Percentiles rank a stretch among this genome's conserved stretches.
phyloP scores from a whole-genome alignment of 2,329 filamentous ascomycete species.

The Diaporthe destruens region DNA sequence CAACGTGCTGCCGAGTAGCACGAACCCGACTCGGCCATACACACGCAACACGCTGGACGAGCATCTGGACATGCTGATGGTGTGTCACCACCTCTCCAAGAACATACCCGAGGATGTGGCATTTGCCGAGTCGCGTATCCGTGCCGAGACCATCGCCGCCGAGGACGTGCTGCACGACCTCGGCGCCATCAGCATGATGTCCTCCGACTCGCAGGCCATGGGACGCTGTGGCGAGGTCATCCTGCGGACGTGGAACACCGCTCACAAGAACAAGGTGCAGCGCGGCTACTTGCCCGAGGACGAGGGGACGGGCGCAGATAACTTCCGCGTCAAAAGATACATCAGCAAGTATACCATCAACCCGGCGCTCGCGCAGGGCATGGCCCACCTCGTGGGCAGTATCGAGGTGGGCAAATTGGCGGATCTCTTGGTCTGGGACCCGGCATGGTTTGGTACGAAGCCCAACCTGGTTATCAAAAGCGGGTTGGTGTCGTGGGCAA shows the following conservation, averaged over 20 bases:
- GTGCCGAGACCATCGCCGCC: constrained; percentile 94
- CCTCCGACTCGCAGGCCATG: constrained; percentile 95
- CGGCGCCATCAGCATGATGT: constrained; percentile 98
- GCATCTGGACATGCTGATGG: constrained; percentile 98
- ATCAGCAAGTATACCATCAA: constrained; percentile 98
- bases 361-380: constrained; percentile 90
- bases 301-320: constrained; percentile 82
- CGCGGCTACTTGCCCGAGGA: constrained; percentile 83
- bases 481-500: constrained; percentile 83
- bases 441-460: constrained; percentile 88
- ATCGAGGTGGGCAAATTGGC: constrained; percentile 91
- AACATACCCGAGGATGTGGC: constrained; percentile 96
- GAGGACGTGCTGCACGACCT: constrained; percentile 96
- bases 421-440: constrained; percentile 89
- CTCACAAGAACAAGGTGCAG: constrained; percentile 95
- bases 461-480: constrained; percentile 86
- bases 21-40: constrained; percentile 92
- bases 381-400: constrained; percentile 87
- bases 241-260: constrained; percentile 94
- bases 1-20: constrained; percentile 91
- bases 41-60: constrained; percentile 95
- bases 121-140: constrained; percentile 94
- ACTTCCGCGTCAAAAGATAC: constrained; percentile 92
- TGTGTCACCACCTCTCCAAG: constrained; percentile 92
- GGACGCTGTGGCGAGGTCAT: constrained; percentile 95